Base-by-base conservation (phyloP, 148 eudicot species). In the Spergularia bocconei region DNA sequence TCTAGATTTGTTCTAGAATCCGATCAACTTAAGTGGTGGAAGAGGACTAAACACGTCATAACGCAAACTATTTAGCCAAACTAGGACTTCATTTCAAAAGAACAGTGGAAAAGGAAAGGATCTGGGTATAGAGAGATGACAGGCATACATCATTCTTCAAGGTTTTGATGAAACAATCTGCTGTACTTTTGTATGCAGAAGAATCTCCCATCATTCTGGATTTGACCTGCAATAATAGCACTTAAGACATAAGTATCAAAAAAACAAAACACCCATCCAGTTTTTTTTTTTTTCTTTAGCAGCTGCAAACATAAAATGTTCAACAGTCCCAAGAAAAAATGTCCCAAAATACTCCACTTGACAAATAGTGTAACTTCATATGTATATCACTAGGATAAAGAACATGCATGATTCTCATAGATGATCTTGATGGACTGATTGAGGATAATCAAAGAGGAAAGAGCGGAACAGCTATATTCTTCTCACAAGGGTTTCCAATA, bases 121-220 rank as follows among this genome's bases (percentile, higher is more conserved):
- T 67, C 38, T 61, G 8, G 15, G 23, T 71, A 76, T 44, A 76
- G 36, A 13, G 17, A 58, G 21, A 76, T 63, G 23, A 59, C 60
- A 25, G 74, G 67, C 92, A 81, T 88, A 95, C 99, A 77, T 95
- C 99, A 73, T 92, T 90, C 77, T 92, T 92, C 80, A 95, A 82
- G 74, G 99, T 95, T 85, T 88, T 90, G 69, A 91, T 72, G 51
- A 95, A 92, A 78, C 99, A 95, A 79, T 95, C 99, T 48, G 92
- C 29, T 5, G 97, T 95, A 79, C 78, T 91, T 82, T 84, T 95
- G 92, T 95, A 95, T 15, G 86, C 63, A 52, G 97, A 77, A 52
- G 97, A 78, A 81, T 95, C 99, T 75, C 99, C 97, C 97, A 95
- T 95, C 99, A 95, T 95, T 86, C 99, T 86, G 57, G 99, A 95